Base-by-base conservation (phyloP, 2,329 filamentous ascomycete species). In the Knoxdaviesia capensis region DNA sequence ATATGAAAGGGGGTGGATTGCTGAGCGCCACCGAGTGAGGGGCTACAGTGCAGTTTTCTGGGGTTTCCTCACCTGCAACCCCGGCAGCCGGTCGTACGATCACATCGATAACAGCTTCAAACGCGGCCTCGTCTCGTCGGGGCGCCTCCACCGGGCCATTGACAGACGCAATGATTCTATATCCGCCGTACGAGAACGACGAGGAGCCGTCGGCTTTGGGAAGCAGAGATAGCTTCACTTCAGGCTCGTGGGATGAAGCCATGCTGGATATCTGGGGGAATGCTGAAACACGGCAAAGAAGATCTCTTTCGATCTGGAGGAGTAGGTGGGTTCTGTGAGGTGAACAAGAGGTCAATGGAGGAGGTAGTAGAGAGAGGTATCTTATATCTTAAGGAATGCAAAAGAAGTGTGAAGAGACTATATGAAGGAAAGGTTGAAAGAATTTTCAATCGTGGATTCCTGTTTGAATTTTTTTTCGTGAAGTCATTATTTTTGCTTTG, bases 61-160 rank as follows among this genome's bases (percentile, higher is more conserved):
- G 9, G 9, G 33, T 29, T 11, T 33, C 41, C 69, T 55, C 58
- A 77, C 86, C 80, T 64, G 82, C 85, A 38, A 90, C 77, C 10
- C 87, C 87, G 48, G 80, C 77, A 34, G 81, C 79, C 40, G 88
- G 88, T 56, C 90, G 76, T 48, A 98, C 74, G 55, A 88, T 77
- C 44, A 98, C 83, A 59, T 96, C 90, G 49, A 98, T 68, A 40
- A 80, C 74, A 31, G 88, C 85, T 63, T 94, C 86, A 59, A 93
- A 87, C 6, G 90, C 81, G 49, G 90, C 74, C 58, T 96, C 85
- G 55, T 98, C 88, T 52, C 84, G 76, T 52, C 87, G 74, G 51
- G 77, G 76, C 10, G 88, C 84, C 63, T 98, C 90, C 50, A 96
- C 74, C 10, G 90, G 90, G 0, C 88, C 90, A 59, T 94, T 96